Evolutionary conservation across 352 stramenopile species (phyloP).

Genomic region (Phytophthora pistaciae): DNA sequence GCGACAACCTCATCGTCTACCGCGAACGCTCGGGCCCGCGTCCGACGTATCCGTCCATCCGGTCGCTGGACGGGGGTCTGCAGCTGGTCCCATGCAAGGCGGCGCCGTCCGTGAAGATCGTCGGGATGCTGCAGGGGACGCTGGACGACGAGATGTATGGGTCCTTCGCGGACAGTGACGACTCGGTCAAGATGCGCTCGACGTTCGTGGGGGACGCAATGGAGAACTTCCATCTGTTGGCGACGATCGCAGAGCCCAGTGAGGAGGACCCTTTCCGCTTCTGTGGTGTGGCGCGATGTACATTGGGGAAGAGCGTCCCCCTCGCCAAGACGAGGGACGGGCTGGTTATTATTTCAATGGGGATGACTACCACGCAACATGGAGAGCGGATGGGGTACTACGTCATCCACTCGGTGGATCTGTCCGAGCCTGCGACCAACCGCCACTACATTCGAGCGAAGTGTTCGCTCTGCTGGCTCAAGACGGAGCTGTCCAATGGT

Average conservation of each 20-base stretch:
- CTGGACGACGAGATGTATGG: slow-evolving; percentile 65
- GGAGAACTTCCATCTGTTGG: slow-evolving; percentile 52
- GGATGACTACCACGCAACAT: slow-evolving; percentile 46
- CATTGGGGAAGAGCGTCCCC: slow-evolving; percentile 37
- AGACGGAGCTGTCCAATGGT: slow-evolving; percentile 40
- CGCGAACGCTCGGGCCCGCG: slow-evolving; percentile 36
- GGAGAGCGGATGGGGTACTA: slow-evolving; percentile 61
- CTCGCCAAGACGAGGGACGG: slow-evolving; percentile 53
- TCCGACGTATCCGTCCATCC: slow-evolving; percentile 46
- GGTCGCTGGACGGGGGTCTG: slow-evolving; percentile 32
- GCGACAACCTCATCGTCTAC: slow-evolving; percentile 61
- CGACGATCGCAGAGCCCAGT: slow-evolving; percentile 48
- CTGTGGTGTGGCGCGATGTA: slow-evolving; percentile 54
- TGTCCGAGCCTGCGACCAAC: slow-evolving; percentile 43
- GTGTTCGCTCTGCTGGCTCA: slow-evolving; percentile 51
- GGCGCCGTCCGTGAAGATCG: slow-evolving; percentile 41
- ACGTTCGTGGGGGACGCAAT: slow-evolving; percentile 40
- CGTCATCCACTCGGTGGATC: slow-evolving; percentile 59
- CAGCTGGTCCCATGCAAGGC: slow-evolving; percentile 39
- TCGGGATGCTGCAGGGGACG: slow-evolving; percentile 48
- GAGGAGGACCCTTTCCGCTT: slow-evolving; percentile 65
- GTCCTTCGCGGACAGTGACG: slow-evolving; percentile 54
- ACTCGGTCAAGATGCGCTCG: slow-evolving; percentile 41
- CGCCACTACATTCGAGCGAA: slow-evolving; percentile 47
- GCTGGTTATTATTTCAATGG: slow-evolving; percentile 49